A percentile compares a stretch with the other conserved stretches of the same genome.
Evolutionary conservation across 2,329 filamentous ascomycete genomes (phyloP).

Genomic region (Escovopsis sp.): DNA sequence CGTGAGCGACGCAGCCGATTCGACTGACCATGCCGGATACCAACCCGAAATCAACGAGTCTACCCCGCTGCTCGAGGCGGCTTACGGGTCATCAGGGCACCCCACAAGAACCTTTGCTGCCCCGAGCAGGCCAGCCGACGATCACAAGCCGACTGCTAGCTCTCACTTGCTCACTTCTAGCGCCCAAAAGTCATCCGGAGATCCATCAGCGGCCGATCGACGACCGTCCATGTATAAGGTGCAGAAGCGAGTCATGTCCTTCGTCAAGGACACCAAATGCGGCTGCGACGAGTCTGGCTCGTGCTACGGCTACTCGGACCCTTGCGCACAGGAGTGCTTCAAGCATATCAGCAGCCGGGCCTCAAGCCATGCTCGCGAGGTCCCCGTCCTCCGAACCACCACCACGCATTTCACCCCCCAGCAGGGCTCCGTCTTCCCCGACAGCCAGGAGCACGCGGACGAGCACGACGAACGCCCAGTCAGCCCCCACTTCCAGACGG

Average conservation of each 20-base stretch:
- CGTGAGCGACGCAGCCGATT: constrained; percentile 7
- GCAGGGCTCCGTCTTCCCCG: constrained; percentile 12
- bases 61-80: constrained; percentile 31
- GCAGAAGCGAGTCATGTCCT: constrained; percentile 43
- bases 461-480: constrained; percentile 13
- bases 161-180: constrained; percentile 9
- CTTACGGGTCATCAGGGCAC: constrained; percentile 11
- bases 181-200: constrained; percentile 13
- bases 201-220: constrained; percentile 20
- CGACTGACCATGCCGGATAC: not conserved
- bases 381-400: constrained; percentile 26
- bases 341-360: constrained; percentile 34
- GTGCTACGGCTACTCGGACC: constrained; percentile 50
- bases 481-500: constrained; percentile 20
- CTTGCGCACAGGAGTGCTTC: constrained; percentile 50
- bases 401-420: constrained; percentile 20
- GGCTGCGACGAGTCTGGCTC: constrained; percentile 46
- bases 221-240: constrained; percentile 40
- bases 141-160: constrained; percentile 12
- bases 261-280: constrained; percentile 47
- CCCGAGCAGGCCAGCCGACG: no score
- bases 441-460: constrained; percentile 12
- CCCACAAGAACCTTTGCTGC: constrained; percentile 10
- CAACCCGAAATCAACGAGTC: constrained; percentile 26
- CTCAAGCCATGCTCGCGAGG: constrained; percentile 17